Conservation (phyloP, 306 rosid species). For the Oxytropis ochrocephala region DNA sequence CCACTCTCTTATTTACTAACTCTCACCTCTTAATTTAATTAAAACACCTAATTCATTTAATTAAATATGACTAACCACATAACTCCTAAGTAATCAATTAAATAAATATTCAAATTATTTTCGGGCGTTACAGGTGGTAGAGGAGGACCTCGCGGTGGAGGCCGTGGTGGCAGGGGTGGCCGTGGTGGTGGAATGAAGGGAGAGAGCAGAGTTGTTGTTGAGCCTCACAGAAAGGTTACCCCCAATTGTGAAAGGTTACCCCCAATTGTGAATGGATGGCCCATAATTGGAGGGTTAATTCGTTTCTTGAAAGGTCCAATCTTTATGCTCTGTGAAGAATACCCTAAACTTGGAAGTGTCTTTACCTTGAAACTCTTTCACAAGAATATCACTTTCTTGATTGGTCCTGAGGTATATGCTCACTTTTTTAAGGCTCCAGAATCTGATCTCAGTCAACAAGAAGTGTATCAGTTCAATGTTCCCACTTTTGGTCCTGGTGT, state of each 20-base stretch:
- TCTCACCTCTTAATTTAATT: no score
- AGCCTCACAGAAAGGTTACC: no score
- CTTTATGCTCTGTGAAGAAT: constrained; percentile 69
- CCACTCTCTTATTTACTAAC: no score
- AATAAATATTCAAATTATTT: no score
- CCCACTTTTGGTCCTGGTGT: constrained; percentile 97
- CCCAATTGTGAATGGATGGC: constrained; percentile 48
- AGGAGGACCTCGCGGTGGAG: no score
- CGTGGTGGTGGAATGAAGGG: no score
- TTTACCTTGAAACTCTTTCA: constrained; percentile 65
- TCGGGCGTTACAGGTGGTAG: no score
- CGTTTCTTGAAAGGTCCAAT: constrained; percentile 83
- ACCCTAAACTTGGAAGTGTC: constrained; percentile 80
- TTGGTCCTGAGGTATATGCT: constrained; percentile 91
- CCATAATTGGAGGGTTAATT: constrained; percentile 56
- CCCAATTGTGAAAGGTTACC: constrained; percentile 67
- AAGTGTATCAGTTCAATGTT: constrained; percentile 89
- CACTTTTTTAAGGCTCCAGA: constrained; percentile 88
- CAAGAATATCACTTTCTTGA: constrained; percentile 70
- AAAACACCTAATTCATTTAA: no score
- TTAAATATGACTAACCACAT: no score
- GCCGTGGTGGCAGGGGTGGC: no score
- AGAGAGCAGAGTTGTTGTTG: no score
- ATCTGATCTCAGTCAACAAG: constrained; percentile 90
- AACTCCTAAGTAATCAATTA: no score